Evolutionary conservation across 371 early-diverging fungal genomes (phyloP).

Genomic region (Mucor saturninus): DNA sequence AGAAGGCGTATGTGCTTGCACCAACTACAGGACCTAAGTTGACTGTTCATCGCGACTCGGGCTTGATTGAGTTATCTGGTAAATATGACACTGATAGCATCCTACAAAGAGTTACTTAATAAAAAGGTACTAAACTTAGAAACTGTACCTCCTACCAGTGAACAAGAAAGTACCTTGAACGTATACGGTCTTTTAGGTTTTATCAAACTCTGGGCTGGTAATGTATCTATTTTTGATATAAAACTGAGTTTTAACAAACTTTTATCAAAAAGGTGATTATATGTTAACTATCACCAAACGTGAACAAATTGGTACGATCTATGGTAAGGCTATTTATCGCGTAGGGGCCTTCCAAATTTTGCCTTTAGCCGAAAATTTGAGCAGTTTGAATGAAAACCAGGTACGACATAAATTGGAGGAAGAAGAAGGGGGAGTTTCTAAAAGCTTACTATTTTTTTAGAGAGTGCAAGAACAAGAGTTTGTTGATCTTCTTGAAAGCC

Average conservation of each 20-base stretch:
- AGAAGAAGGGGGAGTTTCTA: background rate
- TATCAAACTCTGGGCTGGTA: slow-evolving; percentile 69
- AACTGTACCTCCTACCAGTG: slow-evolving; percentile 19
- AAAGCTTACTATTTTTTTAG: background rate
- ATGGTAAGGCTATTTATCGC: slow-evolving; percentile 73
- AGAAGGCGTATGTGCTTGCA: slow-evolving; percentile 22
- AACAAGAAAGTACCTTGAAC: slow-evolving; percentile 40
- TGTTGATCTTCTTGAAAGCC: slow-evolving; percentile 69
- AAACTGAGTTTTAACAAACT: background rate
- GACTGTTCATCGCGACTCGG: slow-evolving; percentile 20
- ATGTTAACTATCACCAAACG: slow-evolving; percentile 86
- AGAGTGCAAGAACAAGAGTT: slow-evolving; percentile 74
- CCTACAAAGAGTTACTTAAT: background rate
- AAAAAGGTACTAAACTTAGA: slow-evolving; percentile 6
- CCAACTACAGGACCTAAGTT: slow-evolving; percentile 26
- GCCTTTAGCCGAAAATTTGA: slow-evolving; percentile 64
- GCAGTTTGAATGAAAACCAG: slow-evolving; percentile 54
- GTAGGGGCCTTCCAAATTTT: slow-evolving; percentile 76
- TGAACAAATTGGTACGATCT: slow-evolving; percentile 65
- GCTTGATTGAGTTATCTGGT: slow-evolving; percentile 24
- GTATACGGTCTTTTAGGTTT: slow-evolving; percentile 74
- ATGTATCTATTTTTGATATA: background rate
- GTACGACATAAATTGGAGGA: slow-evolving; percentile 23
- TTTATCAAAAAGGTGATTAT: slow-evolving; percentile 67
- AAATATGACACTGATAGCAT: background rate